Base-by-base conservation (phyloP, 257 asterid species). In the Penstemon davidsonii region DNA sequence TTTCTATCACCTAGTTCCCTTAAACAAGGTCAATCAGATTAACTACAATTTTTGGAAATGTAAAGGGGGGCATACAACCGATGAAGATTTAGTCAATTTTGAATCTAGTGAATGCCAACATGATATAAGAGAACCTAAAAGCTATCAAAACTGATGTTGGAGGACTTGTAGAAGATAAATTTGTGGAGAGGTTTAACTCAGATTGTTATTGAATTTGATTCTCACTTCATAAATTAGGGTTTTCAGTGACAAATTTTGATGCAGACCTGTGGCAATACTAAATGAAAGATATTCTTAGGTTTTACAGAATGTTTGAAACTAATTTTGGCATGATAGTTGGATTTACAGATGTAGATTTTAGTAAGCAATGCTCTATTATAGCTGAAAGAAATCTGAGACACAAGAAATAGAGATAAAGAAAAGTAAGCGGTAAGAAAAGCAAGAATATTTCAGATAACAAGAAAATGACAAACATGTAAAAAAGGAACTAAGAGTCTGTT, bases 1-100 rank as follows among this genome's bases (percentile, higher is more conserved):
- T 4, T 11, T 56, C 62, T 4, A 9, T 11, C 18, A 7, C 4
- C 8, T 7, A 4, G 8, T 8, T 56, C 62, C 37, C 11, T 4
- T 18, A 56, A 56, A 56, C 44, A 56, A 56, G 62, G 62, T 36
- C 62, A 56, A 43, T 56, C 11, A 1, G 62, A 56, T 36, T 13
- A 33, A 37, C 33, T 11, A 33, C 43, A 40, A 55, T 5, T 7
- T 25, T 9, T 6, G 39, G 60, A 55, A 19, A 55, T 6, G 40
- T 55, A 6, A 53, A 37, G 3, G 39, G 15, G 63, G 6, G n/a
- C 8, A 25, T 55, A 38, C 40, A 18, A 6, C 39, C 1, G 1
- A 19, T 8, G 40, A 25, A 55, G 18, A 55, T 55, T 3, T 25
- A 19, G 9, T 40, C 40, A 55, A 19, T 55, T 13, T 55, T 8